Percentiles rank a stretch among this genome's conserved stretches.
Evolutionary conservation across 78 protist genomes (phyloP).

Genomic region (Dictyostelium citrinum): DNA sequence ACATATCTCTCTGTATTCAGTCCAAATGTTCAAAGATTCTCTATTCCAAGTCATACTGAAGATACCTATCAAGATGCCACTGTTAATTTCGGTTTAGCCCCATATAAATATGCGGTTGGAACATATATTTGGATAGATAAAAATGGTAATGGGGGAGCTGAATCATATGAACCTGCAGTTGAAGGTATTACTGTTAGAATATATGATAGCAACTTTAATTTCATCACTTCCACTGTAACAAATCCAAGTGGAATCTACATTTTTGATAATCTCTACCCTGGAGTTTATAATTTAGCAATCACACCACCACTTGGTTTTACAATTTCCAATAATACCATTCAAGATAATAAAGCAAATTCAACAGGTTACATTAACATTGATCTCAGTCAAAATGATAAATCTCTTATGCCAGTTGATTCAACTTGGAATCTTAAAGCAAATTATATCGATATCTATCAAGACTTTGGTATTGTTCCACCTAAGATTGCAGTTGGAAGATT

Average conservation of each 20-base stretch:
- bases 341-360: constrained; percentile 7
- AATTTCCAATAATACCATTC: neutral
- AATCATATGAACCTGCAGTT: constrained; percentile 26
- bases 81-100: constrained; percentile 13
- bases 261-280: neutral
- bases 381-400: neutral
- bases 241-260: constrained; percentile 28
- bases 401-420: neutral
- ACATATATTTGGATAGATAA: constrained; percentile 10
- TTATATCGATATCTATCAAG: neutral
- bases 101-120: constrained; percentile 18
- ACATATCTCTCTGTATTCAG: neutral
- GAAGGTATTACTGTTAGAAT: neutral
- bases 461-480: constrained; percentile 30
- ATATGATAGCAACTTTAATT: neutral
- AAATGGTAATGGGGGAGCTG: constrained; percentile 30
- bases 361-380: neutral
- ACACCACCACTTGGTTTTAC: neutral
- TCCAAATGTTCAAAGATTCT: neutral
- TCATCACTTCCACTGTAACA: neutral
- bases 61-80: neutral
- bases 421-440: neutral
- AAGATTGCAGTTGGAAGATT: constrained; percentile 20
- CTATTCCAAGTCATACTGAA: neutral
- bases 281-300: neutral